Evolutionary conservation across 441 rosid genomes (phyloP).

Genomic region (Omphalea diandra): DNA sequence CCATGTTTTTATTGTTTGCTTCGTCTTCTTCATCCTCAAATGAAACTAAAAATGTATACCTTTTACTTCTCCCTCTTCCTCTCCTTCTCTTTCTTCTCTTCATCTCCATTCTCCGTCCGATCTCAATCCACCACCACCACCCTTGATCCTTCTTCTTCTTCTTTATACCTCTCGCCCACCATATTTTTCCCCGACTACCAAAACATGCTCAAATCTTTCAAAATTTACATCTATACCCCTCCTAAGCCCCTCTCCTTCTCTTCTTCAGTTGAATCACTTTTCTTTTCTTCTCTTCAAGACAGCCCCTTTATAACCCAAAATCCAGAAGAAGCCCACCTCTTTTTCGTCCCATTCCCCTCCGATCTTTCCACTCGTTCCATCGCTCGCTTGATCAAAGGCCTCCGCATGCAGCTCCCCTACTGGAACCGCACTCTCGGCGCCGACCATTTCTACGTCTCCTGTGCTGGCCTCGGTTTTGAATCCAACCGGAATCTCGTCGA

Average conservation of each 20-base stretch:
- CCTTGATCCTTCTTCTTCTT: conserved; percentile 11
- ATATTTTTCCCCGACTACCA: conserved; percentile 35
- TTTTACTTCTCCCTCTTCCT: not conserved
- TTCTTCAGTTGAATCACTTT: conserved; percentile 40
- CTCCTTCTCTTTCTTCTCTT: conserved; percentile 12
- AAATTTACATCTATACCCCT: conserved; percentile 41
- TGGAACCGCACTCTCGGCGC: conserved; percentile 71
- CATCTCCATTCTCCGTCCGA: too few species aligned
- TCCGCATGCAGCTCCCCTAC: conserved; percentile 39
- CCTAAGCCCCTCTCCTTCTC: conserved; percentile 24
- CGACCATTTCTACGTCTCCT: conserved; percentile 52
- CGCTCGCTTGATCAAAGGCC: conserved; percentile 29
- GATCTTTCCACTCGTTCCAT: conserved; percentile 32
- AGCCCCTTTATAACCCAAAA: conserved; percentile 39
- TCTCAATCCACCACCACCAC: conserved; percentile 11
- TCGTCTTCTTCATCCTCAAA: not conserved
- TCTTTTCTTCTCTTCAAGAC: conserved; percentile 41
- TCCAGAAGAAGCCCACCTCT: conserved; percentile 55
- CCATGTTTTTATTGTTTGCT: not conserved
- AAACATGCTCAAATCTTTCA: conserved; percentile 42
- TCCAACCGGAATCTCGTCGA: conserved; percentile 51
- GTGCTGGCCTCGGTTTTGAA: conserved; percentile 39
- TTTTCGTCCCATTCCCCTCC: conserved; percentile 50
- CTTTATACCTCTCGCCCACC: conserved; percentile 40
- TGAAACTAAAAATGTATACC: conserved; percentile 17